Conservation (phyloP, 257 asterid species). For the Schizonepeta tenuifolia region DNA sequence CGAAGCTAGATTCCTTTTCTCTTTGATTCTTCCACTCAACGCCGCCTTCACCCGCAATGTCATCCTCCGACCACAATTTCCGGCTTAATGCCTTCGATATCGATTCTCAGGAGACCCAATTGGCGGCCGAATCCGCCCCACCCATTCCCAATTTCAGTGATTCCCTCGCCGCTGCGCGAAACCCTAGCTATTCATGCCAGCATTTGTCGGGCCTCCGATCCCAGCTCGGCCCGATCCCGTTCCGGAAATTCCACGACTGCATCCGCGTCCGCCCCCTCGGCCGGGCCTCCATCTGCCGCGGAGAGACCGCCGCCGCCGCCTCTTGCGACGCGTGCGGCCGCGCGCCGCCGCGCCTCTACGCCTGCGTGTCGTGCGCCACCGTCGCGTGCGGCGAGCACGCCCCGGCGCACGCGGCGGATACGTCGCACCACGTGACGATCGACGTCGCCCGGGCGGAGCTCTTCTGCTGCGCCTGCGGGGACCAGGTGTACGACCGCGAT, state of each 20-base stretch:
- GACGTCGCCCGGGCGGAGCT: constrained; percentile 84
- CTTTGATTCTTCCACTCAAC: constrained; percentile 18
- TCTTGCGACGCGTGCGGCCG: constrained; percentile 57
- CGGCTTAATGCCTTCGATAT: constrained; percentile 21
- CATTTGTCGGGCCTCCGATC: constrained; percentile 73
- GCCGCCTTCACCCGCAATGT: constrained; percentile 36
- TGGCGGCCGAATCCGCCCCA: constrained; percentile 31
- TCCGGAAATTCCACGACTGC: constrained; percentile 45
- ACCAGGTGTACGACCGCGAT: constrained; percentile 81
- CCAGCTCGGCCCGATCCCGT: constrained; percentile 57
- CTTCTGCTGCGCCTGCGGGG: constrained; percentile 71
- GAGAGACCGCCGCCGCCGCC: constrained; percentile 38
- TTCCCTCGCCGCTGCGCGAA: constrained; percentile 27
- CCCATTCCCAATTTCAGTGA: constrained; percentile 26
- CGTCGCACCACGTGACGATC: constrained; percentile 60
- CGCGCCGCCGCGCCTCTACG: constrained; percentile 60
- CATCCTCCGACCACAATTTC: constrained; percentile 41
- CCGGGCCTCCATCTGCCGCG: constrained; percentile 56
- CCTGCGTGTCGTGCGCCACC: constrained; percentile 65
- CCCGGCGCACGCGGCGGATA: constrained; percentile 61
- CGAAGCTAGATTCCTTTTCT: constrained; percentile 1
- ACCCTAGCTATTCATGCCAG: constrained; percentile 44
- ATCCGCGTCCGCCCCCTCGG: constrained; percentile 60
- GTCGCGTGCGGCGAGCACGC: constrained; percentile 64
- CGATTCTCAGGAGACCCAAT: constrained; percentile 36